phyloP scores from a whole-genome alignment of 768 basidiomycete genomes.

The Pluteus cervinus region DNA sequence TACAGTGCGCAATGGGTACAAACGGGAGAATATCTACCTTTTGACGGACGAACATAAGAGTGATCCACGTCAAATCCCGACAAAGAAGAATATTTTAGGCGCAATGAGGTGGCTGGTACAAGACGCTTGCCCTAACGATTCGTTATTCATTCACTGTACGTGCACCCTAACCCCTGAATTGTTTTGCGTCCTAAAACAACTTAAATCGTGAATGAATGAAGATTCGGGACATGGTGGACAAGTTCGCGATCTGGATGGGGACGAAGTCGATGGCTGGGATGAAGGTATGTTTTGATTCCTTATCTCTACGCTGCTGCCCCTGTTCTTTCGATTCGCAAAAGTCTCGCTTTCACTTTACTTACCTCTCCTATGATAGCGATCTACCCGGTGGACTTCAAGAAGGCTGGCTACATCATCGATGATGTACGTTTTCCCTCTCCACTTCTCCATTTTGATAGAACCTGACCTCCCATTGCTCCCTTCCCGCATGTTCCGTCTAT shows the following conservation, averaged over 20 bases:
- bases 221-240: constrained; percentile 98
- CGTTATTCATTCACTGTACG: constrained; percentile 73
- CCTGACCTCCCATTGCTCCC: background rate
- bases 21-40: constrained; percentile 57
- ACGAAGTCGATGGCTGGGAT: constrained; percentile 75
- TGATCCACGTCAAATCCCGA: constrained; percentile 37
- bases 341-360: background rate
- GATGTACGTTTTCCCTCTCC: constrained; percentile 28
- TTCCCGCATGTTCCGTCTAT: background rate
- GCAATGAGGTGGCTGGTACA: constrained; percentile 59
- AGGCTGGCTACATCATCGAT: constrained; percentile 71
- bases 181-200: background rate
- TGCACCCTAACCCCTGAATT: background rate
- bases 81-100: constrained; percentile 39
- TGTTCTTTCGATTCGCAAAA: background rate
- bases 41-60: constrained; percentile 53
- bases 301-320: background rate
- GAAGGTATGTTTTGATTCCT: constrained; percentile 42
- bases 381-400: constrained; percentile 83
- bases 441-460: background rate
- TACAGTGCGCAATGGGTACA: constrained; percentile 41
- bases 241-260: constrained; percentile 68
- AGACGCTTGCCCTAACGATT: constrained; percentile 63
- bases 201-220: constrained; percentile 15
- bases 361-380: too few species aligned